Evolutionary conservation across 805 yeast species (phyloP).

Genomic region (Candida chauliodis): DNA sequence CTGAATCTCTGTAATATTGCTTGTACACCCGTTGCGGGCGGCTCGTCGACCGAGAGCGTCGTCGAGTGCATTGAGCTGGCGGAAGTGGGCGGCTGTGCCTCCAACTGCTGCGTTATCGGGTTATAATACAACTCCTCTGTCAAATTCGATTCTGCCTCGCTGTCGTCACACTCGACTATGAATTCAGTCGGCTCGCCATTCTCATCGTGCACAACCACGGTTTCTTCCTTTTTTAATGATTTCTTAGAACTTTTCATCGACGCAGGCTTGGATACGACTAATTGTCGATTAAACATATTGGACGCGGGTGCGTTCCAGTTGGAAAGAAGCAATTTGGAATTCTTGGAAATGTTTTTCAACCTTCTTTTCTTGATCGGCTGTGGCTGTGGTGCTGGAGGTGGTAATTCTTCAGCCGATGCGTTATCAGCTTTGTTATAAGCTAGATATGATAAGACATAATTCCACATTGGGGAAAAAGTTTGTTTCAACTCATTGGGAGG

Average conservation of each 20-base stretch:
- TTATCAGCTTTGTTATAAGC: slow-evolving; percentile 19
- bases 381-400: neutral
- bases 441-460: slow-evolving; percentile 33
- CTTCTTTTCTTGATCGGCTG: slow-evolving; percentile 8
- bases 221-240: slow-evolving; percentile 1
- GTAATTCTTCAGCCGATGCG: neutral
- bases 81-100: slow-evolving; percentile 23
- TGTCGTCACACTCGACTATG: slow-evolving; percentile 26
- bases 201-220: neutral
- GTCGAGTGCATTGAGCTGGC: slow-evolving; percentile 12
- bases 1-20: neutral
- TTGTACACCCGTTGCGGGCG: neutral
- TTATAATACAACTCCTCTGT: slow-evolving; percentile 29
- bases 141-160: slow-evolving; percentile 17
- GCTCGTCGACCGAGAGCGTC: neutral
- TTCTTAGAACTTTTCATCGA: neutral
- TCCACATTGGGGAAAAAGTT: slow-evolving; percentile 37
- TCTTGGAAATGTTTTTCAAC: slow-evolving; percentile 12
- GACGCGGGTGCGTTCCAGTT: slow-evolving; percentile 34
- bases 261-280: neutral
- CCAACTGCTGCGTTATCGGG: slow-evolving; percentile 30
- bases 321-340: slow-evolving; percentile 19
- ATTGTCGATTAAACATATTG: slow-evolving; percentile 13
- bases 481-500: slow-evolving; percentile 12
- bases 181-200: slow-evolving; percentile 20